These are phyloP conservation scores for Neocucurbitaria cava DNA, from an alignment of 2,329 filamentous ascomycete genomes.

Conservation along the genomic window DNA sequence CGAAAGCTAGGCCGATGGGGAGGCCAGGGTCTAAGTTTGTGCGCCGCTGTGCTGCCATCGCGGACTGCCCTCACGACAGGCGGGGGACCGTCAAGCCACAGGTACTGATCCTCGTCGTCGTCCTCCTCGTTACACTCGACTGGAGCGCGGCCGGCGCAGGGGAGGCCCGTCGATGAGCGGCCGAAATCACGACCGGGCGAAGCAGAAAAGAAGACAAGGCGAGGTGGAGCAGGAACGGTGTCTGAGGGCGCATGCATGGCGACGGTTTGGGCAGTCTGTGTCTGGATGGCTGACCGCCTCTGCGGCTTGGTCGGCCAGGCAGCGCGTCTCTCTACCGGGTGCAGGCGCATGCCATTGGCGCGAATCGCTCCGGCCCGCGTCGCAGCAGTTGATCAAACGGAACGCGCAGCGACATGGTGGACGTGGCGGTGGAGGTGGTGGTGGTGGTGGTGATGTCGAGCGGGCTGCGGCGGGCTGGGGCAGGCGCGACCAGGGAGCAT, in stretches of 20 bases:
- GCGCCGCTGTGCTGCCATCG: conserved; percentile 3
- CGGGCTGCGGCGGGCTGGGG: background rate
- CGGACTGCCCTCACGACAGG: background rate
- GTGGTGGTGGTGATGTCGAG: conserved; percentile 10
- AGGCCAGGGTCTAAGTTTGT: conserved; percentile 12
- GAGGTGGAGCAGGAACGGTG: conserved; percentile 32
- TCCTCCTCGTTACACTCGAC: background rate
- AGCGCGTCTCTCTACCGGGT: background rate
- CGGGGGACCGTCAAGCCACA: background rate
- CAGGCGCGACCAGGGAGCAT: conserved; percentile 25
- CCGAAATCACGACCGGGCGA: conserved; percentile 21
- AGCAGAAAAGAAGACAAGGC: conserved; percentile 30
- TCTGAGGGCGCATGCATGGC: conserved; percentile 39
- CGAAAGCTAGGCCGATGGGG: conserved; percentile 9
- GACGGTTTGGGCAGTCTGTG: conserved; percentile 37
- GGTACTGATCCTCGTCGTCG: no score
- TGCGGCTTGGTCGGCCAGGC: conserved; percentile 19
- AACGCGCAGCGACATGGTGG: background rate
- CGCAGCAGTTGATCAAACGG: conserved; percentile 3
- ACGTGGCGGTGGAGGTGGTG: background rate
- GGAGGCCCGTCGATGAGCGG: conserved; percentile 12
- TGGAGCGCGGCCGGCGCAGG: conserved; percentile 9
- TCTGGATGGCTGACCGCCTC: conserved; percentile 32
- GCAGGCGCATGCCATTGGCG: conserved; percentile 5
- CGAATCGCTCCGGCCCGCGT: conserved; percentile 2